Evolutionary conservation across 257 asterid genomes (phyloP).

Genomic region (Handroanthus guayacan): DNA sequence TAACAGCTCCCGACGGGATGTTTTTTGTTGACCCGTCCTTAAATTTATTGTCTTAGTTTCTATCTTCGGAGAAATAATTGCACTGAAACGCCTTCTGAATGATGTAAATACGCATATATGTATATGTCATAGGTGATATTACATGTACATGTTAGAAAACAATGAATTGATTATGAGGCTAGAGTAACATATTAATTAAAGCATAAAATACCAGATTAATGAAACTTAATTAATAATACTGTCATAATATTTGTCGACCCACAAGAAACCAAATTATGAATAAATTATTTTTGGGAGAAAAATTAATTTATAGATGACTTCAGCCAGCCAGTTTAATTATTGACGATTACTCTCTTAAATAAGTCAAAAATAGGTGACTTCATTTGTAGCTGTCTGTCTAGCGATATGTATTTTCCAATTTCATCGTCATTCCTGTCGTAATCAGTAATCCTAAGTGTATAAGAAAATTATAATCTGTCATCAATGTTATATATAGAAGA

Average conservation of each 20-base stretch:
- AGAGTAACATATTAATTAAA: too few species aligned
- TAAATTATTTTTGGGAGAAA: too few species aligned
- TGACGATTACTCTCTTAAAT: not conserved
- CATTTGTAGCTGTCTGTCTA: conserved; percentile 24
- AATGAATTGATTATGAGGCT: too few species aligned
- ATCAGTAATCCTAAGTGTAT: not conserved
- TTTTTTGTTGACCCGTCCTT: too few species aligned
- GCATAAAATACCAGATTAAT: not conserved
- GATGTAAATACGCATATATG: not conserved
- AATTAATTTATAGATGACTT: conserved; percentile 4
- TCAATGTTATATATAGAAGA: not conserved
- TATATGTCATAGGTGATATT: not conserved
- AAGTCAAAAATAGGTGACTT: conserved; percentile 33
- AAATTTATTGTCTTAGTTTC: too few species aligned
- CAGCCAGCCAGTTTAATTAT: not conserved
- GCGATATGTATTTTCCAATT: not conserved
- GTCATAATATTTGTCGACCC: too few species aligned
- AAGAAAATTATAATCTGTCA: not conserved
- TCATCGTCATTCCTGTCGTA: conserved; percentile 11
- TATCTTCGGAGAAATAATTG: not conserved
- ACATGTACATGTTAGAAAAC: too few species aligned
- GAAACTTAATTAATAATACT: not conserved
- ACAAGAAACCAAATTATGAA: too few species aligned
- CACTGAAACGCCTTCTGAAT: not conserved
- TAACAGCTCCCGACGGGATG: too few species aligned